Base-by-base conservation (phyloP, 2,329 filamentous ascomycete species). In the Aspergillus alliaceus region DNA sequence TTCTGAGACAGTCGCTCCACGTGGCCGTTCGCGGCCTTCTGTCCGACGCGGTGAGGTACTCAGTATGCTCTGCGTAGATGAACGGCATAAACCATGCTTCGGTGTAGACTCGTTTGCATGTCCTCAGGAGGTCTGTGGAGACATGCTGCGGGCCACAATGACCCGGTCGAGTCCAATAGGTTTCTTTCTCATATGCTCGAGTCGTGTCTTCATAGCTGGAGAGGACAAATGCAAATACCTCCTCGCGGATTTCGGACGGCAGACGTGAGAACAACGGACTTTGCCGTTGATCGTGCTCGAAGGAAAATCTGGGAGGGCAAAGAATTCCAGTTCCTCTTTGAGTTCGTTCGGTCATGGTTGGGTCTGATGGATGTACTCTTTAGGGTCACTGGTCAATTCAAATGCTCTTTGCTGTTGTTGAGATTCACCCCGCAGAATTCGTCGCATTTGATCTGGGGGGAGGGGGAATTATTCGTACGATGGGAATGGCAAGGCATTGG, bases 161-260 rank as follows among this genome's bases (percentile, higher is more conserved):
- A 0, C 72, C 71, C 0, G 79, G 79, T 2, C 79, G 69, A 8
- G 67, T 66, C 62, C 75, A 81, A 62, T 69, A 76, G 4, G 76
- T 73, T 2, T 67, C 53, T 6, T 55, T 42, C 1, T 24, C 50
- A 64, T 77, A 78, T 4, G 59, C 51, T 12, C 49, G 39, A 2
- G 55, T 39, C 2, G 51, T 56, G 39, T 78, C 76, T 9, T 74
- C 70, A 31, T 72, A 75, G 29, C 76, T 75, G 6, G 73, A 67
- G 3, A 82, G 65, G 0, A 69, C 74, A 44, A 68, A 70, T 9
- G 68, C 56, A 64, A 82, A 85, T 49, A 85, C 81, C 1, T 69
- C 64, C 58, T 73, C 72, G 54, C 83, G 78, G 14, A 85, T 62
- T 64, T 85, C 83, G 15, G 75, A 74, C 0, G 83, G 82, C 0